Evolutionary conservation across 768 basidiomycete genomes (phyloP), one percentile per base, ranked within the genome.

Genomic region (Termitomyces sp.): DNA sequence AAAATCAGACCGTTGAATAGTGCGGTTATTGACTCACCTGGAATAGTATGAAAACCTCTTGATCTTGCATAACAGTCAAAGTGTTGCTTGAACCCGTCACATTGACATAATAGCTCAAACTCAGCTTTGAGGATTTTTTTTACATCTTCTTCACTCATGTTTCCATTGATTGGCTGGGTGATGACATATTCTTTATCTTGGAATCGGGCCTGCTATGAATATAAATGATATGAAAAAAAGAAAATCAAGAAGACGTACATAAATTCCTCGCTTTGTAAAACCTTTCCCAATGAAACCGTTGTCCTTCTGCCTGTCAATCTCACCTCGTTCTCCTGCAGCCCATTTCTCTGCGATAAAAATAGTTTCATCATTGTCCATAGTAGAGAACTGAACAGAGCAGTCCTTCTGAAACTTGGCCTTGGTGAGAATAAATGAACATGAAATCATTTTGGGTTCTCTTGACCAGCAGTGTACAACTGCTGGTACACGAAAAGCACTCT

Each of bases 231-330:
- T 24, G 13, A 28, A 24, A 47, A 1, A 24, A 28, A 26, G 8
- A 0, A 20, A 20, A n/a, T 9, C 18, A 4, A n/a, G 28, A 48
- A 48, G 33, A 66, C 62, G 24, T 54, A 66, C 64, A 61, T 68
- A 68, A n/a, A 68, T 61, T 33, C 59, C 64, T 26, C 45, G 53
- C 52, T 63, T 68, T 51, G 65, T 64, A 26, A 43, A 62, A 2
- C 65, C 64, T 42, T 48, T 47, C 18, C 64, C 65, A 59, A 68
- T 63, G 36, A 69, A 68, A 0, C 75, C 26, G 4, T 26, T 26
- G 4, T 26, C 4, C 4, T 26, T 26, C 26, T 26, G 26, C 26
- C 26, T 26, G 22, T 24, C 43, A 10, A 22, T 44, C 2, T 44
- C 43, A 22, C 43, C 43, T 44, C 9, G 4, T 44, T 44, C 43